Base-by-base conservation (phyloP, 139 green algal genomes). In the Pleodorina starrii region DNA sequence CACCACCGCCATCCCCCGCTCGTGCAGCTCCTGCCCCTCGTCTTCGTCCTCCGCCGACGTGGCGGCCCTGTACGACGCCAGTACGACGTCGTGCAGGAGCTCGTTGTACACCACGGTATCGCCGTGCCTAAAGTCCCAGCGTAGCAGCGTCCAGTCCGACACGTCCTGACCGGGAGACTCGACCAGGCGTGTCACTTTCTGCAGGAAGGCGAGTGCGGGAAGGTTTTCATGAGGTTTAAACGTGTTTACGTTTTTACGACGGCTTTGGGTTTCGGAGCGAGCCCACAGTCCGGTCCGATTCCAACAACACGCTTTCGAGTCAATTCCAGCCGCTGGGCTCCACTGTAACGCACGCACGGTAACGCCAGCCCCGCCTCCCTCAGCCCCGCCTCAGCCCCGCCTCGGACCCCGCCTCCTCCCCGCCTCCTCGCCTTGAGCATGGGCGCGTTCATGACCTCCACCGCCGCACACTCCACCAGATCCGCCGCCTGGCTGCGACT, bases 91-190 rank as follows among this genome's bases (percentile, higher is more conserved):
- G 76, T 84, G 76, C 25, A 84, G 50, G 11, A 84, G 48, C 5
- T 10, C 35, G 76, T 48, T 51, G 46, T 84, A 69, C 12, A 84
- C n/a, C 29, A 69, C 48, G 10, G 32, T 50, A 29, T 69, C 48
- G 23, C 74, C 44, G 23, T 51, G 40, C 38, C 42, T 38, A 10
- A 50, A 12, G 35, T 71, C 51, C 51, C 78, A 84, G 6, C 32
- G 11, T 38, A 74, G 35, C 36, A 85, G 35, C 35, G 78, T 85
- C 78, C 78, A 85, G 78, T 85, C 78, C 16, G 51, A 51, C n/a
- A 73, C 6, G 12, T 36, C 29, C 12, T 35, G 63, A 73, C 25
- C 32, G 1, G n/a, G 11, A 0, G 50, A 19, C 10, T 84, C n/a
- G 0, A 84, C 19, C 16, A 71, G 14, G 0, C 23, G 44, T n/a